Conservation (phyloP, 495 filamentous ascomycete species). For the Xylona heveae region DNA sequence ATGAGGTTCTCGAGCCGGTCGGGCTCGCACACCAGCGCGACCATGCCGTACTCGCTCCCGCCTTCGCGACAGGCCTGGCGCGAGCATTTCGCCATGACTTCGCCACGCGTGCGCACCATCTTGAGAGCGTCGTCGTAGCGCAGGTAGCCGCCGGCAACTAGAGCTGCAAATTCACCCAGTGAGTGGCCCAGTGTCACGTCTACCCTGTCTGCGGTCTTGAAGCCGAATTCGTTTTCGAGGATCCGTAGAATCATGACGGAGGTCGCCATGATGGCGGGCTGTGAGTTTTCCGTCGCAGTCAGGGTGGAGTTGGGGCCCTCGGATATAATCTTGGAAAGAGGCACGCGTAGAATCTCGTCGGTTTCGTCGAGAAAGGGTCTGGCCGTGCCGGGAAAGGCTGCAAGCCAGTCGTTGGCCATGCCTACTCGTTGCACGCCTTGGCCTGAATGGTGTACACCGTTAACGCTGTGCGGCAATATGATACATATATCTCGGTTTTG, state of each 20-base stretch:
- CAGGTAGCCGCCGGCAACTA: slow-evolving; percentile 66
- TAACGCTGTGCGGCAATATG: neutral
- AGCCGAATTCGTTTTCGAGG: slow-evolving; percentile 66
- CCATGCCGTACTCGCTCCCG: slow-evolving; percentile 72
- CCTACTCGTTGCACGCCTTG: slow-evolving; percentile 90
- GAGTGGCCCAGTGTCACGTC: slow-evolving; percentile 83
- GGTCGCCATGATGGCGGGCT: slow-evolving; percentile 90
- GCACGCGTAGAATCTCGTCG: slow-evolving; percentile 46
- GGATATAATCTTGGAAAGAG: slow-evolving; percentile 55
- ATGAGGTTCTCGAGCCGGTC: slow-evolving; percentile 46
- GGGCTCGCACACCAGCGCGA: slow-evolving; percentile 73
- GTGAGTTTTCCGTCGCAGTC: slow-evolving; percentile 67
- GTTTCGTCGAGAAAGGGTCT: slow-evolving; percentile 58
- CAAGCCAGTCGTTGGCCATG: slow-evolving; percentile 71
- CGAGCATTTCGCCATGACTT: slow-evolving; percentile 67
- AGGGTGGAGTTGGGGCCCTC: slow-evolving; percentile 54
- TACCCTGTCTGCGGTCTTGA: slow-evolving; percentile 40
- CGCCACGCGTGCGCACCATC: slow-evolving; percentile 59
- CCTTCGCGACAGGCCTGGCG: slow-evolving; percentile 33
- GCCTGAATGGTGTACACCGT: slow-evolving; percentile 25
- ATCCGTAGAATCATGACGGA: slow-evolving; percentile 80
- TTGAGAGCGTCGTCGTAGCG: slow-evolving; percentile 53
- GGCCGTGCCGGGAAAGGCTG: slow-evolving; percentile 59
- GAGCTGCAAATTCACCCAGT: slow-evolving; percentile 82
- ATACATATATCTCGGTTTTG: neutral